phyloP scores from a whole-genome alignment of 306 rosid species.

The Prosopis cineraria region DNA sequence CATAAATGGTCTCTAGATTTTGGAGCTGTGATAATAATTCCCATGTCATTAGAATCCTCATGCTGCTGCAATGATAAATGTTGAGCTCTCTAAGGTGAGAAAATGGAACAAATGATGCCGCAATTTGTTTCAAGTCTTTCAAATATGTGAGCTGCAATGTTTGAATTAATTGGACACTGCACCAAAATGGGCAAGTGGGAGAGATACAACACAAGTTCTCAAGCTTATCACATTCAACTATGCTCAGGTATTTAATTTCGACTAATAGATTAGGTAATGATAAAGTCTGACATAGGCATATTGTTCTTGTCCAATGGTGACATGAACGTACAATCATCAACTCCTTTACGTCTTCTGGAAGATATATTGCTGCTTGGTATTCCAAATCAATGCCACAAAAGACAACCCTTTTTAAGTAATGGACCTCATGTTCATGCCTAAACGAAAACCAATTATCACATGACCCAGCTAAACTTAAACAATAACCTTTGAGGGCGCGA shows the following conservation, averaged over 20 bases:
- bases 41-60: conserved; percentile 27
- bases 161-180: background rate
- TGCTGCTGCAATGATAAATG: background rate
- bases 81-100: conserved; percentile 12
- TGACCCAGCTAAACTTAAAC: background rate
- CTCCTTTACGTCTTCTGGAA: conserved; percentile 14
- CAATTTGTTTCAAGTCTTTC: background rate
- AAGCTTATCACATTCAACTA: background rate
- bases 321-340: background rate
- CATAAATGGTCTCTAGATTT: too few relatives aligned
- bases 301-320: background rate
- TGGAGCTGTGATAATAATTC: too few relatives aligned
- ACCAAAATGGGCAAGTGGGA: background rate
- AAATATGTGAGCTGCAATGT: background rate
- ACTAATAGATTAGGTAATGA: background rate
- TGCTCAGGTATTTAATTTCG: background rate
- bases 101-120: background rate
- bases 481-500: background rate
- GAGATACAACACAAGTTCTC: background rate
- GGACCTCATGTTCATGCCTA: too few relatives aligned
- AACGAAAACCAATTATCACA: too few relatives aligned
- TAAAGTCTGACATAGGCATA: background rate
- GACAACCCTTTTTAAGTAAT: background rate
- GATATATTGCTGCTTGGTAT: background rate
- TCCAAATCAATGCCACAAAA: background rate